These are phyloP conservation scores for Eugenia klotzschiana DNA, from an alignment of 441 rosid genomes.

Conservation along the genomic window DNA sequence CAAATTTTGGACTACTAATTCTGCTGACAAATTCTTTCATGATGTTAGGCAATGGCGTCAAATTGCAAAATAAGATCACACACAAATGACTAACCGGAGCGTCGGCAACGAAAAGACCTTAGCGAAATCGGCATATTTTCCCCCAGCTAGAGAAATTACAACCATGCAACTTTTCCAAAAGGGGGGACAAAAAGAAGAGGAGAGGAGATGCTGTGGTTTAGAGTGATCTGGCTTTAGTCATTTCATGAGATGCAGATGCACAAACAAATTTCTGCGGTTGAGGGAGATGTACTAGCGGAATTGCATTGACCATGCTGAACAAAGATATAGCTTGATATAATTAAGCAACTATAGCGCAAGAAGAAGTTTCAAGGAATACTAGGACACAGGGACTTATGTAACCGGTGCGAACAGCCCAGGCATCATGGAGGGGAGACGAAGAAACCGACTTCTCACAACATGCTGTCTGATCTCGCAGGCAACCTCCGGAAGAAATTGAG, in stretches of 20 bases:
- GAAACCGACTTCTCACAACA: conserved; percentile 16
- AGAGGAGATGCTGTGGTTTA: neutral
- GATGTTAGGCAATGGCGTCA: neutral
- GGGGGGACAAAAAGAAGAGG: neutral
- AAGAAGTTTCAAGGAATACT: neutral
- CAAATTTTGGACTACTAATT: neutral
- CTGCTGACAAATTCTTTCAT: neutral
- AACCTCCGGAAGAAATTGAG: conserved; percentile 55
- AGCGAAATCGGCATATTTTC: neutral
- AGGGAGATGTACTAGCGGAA: neutral
- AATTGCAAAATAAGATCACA: neutral
- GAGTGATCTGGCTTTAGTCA: neutral
- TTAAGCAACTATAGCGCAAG: neutral
- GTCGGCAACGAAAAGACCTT: neutral
- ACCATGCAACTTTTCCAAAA: neutral
- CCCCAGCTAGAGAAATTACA: neutral
- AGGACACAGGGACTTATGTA: neutral
- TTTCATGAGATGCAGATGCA: neutral
- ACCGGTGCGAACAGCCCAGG: neutral
- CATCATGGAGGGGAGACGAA: neutral
- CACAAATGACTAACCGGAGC: neutral
- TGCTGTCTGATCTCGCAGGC: conserved; percentile 54
- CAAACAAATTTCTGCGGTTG: neutral
- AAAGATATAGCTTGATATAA: neutral
- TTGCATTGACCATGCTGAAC: neutral